These are phyloP conservation scores for Yarrowia yakushimensis DNA, from an alignment of 805 yeast species.

Conservation along the genomic window DNA sequence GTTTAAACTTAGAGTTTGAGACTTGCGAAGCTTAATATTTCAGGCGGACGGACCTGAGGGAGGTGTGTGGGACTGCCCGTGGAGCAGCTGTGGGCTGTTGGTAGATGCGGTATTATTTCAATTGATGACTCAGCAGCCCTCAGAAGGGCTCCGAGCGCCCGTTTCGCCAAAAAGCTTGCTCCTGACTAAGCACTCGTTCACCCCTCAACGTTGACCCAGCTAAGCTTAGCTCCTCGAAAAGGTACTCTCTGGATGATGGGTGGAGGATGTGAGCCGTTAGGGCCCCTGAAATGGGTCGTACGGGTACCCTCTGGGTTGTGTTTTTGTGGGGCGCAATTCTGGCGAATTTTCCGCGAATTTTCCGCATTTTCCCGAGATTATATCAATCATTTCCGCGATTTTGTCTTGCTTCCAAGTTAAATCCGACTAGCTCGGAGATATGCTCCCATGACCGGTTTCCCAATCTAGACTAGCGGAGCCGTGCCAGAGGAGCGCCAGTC, in stretches of 20 bases:
- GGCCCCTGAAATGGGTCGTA: too few species aligned
- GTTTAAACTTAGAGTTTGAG: neutral
- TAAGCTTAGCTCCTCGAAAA: constrained; percentile 1
- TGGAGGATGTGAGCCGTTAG: too few species aligned
- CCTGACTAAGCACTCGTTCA: too few species aligned
- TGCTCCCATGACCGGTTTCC: constrained; percentile 11
- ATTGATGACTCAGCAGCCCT: neutral
- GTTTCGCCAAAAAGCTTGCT: too few species aligned
- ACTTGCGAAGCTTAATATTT: neutral
- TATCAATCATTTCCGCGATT: too few species aligned
- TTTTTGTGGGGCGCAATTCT: too few species aligned
- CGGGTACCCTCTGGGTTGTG: too few species aligned
- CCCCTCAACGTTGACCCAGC: neutral
- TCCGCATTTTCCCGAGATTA: too few species aligned
- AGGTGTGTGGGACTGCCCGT: too few species aligned
- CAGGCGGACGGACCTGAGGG: neutral
- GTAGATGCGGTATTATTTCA: too few species aligned
- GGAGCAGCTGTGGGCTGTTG: too few species aligned
- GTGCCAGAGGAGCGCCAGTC: neutral
- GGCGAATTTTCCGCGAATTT: too few species aligned
- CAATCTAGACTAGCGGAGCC: neutral
- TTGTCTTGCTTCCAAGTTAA: neutral
- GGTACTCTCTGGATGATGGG: neutral
- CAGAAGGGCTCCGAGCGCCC: neutral
- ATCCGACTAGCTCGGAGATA: constrained; percentile 15